Percentiles rank a stretch among this genome's conserved stretches.
These are phyloP conservation scores for Mycena capillaripes DNA, from an alignment of 768 basidiomycete genomes.

Conservation along the genomic window DNA sequence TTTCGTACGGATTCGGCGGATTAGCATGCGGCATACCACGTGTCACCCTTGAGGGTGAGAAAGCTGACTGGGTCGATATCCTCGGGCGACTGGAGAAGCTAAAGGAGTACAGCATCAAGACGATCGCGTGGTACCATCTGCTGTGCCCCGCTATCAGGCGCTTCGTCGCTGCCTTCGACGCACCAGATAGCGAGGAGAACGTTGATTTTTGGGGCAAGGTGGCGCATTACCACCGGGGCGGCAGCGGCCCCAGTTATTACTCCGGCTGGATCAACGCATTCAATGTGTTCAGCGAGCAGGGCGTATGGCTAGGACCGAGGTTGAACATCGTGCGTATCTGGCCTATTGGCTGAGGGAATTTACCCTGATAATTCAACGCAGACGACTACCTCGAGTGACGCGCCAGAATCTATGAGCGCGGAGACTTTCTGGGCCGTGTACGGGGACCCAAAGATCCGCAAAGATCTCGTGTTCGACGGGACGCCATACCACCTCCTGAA, in stretches of 20 bases:
- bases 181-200: background rate
- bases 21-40: background rate
- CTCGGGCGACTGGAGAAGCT: background rate
- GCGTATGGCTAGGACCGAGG: background rate
- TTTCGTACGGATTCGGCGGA: background rate
- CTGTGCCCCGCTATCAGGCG: background rate
- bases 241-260: background rate
- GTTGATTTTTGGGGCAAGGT: background rate
- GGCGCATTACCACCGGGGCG: background rate
- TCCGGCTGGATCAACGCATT: too few relatives aligned
- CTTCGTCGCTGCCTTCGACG: too few relatives aligned
- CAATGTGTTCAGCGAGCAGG: background rate
- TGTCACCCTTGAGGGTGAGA: slow-evolving; percentile 1
- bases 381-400: background rate
- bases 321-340: background rate
- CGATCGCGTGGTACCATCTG: slow-evolving; percentile 2
- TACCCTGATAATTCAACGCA: background rate
- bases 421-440: background rate
- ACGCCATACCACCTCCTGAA: background rate
- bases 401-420: background rate
- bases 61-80: background rate
- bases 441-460: background rate
- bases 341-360: too few relatives aligned
- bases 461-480: background rate
- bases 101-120: background rate